These are phyloP conservation scores for Ettlia oleoabundans DNA, from an alignment of 139 green algal genomes.

Conservation along the genomic window DNA sequence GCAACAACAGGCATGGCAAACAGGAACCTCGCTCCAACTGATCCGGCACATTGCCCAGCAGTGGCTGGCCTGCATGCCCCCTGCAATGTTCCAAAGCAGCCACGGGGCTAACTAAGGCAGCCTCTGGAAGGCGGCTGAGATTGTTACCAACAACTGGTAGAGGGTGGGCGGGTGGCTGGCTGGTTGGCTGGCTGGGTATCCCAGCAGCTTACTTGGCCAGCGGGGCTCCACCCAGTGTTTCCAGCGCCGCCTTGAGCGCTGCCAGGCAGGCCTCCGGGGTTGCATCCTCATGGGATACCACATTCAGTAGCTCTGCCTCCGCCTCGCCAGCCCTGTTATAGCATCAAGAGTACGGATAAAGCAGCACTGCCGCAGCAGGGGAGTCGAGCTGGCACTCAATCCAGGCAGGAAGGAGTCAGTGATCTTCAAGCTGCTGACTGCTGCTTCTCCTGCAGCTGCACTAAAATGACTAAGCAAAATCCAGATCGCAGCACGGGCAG, in stretches of 20 bases:
- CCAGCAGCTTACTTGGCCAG: not conserved
- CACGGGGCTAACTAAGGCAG: no score
- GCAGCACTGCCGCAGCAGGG: no score
- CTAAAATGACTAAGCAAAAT: not conserved
- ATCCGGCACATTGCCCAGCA: not conserved
- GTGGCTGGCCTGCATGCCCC: no score
- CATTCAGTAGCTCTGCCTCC: conserved; percentile 20
- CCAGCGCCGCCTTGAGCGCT: conserved; percentile 22
- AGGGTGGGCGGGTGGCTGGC: no score
- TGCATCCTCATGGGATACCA: conserved; percentile 36
- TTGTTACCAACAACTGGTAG: no score
- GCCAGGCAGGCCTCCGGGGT: conserved; percentile 25
- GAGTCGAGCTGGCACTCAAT: not conserved
- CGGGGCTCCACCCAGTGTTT: conserved; percentile 3
- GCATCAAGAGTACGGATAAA: no score
- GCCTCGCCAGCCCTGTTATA: conserved; percentile 12
- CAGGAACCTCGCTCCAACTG: not conserved
- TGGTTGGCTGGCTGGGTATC: not conserved
- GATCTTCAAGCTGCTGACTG: no score
- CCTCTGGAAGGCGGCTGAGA: no score
- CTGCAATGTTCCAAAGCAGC: no score
- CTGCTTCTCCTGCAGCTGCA: no score
- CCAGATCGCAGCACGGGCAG: not conserved
- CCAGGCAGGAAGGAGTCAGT: not conserved
- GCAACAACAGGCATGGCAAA: not conserved